These are phyloP conservation scores for Grosmannia clavigera DNA, from an alignment of 2,329 filamentous ascomycete genomes.

Conservation along the genomic window DNA sequence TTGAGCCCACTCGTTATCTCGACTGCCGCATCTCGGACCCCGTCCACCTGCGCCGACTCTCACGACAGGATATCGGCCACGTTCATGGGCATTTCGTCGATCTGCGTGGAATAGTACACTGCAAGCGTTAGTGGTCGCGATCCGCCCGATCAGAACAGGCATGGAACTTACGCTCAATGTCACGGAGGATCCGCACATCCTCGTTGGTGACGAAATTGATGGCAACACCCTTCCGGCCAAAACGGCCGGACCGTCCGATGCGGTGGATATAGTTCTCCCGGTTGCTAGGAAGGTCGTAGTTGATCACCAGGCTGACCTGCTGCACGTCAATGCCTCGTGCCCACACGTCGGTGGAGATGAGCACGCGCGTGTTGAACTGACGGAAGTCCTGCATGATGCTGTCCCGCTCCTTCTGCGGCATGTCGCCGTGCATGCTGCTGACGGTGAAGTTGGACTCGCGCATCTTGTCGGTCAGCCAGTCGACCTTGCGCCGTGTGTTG, in stretches of 20 bases:
- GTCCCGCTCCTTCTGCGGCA: constrained; percentile 96
- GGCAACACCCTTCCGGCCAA: constrained; percentile 94
- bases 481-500: constrained; percentile 97
- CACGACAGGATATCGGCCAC: constrained; percentile 46
- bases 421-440: constrained; percentile 97
- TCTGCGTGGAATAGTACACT: constrained; percentile 95
- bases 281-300: constrained; percentile 96
- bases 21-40: neutral
- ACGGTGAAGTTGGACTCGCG: constrained; percentile 97
- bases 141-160: no score
- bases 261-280: constrained; percentile 99
- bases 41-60: neutral
- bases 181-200: constrained; percentile 90
- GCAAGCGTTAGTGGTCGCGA: neutral
- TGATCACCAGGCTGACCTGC: constrained; percentile 96
- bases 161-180: constrained; percentile 72
- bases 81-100: constrained; percentile 99
- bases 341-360: constrained; percentile 97
- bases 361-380: constrained; percentile 86
- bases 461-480: constrained; percentile 99
- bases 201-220: constrained; percentile 99
- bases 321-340: constrained; percentile 97
- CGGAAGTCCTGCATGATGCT: constrained; percentile 99
- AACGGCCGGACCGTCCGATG: constrained; percentile 89
- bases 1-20: neutral